A percentile compares a stretch with the other conserved stretches of the same genome.
These are phyloP conservation scores for Mucuna pruriens DNA, from an alignment of 306 rosid species.

Conservation along the genomic window DNA sequence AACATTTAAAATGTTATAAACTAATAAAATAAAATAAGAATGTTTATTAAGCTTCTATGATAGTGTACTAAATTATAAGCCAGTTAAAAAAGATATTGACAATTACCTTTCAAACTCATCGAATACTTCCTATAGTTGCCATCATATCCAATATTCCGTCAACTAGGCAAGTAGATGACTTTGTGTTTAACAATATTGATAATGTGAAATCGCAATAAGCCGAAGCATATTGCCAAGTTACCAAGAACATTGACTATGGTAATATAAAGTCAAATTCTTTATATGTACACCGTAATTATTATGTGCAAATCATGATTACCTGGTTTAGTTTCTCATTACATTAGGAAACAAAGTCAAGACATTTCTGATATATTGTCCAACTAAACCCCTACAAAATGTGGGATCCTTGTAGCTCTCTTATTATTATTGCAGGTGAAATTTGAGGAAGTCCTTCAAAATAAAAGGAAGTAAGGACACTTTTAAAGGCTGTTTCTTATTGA, in stretches of 20 bases:
- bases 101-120: too few species aligned
- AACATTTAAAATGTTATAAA: too few species aligned
- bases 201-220: conserved; percentile 19
- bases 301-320: conserved; percentile 39
- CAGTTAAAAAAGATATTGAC: too few species aligned
- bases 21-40: too few species aligned
- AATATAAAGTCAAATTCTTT: background rate
- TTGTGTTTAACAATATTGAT: background rate
- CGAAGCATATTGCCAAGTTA: conserved; percentile 9
- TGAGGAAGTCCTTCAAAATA: background rate
- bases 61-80: too few species aligned
- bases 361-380: conserved; percentile 15
- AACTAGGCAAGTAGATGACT: background rate
- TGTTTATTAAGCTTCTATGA: too few species aligned
- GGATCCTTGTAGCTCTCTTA: background rate
- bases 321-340: conserved; percentile 36
- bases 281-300: conserved; percentile 28
- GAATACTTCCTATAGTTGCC: too few species aligned
- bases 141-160: background rate
- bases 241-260: background rate
- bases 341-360: conserved; percentile 44
- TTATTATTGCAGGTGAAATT: conserved; percentile 8
- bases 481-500: background rate
- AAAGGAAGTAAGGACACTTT: too few species aligned
- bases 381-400: background rate